Evolutionary conservation across 148 eudicot species (phyloP).

Genomic region (Chenopodium album): DNA sequence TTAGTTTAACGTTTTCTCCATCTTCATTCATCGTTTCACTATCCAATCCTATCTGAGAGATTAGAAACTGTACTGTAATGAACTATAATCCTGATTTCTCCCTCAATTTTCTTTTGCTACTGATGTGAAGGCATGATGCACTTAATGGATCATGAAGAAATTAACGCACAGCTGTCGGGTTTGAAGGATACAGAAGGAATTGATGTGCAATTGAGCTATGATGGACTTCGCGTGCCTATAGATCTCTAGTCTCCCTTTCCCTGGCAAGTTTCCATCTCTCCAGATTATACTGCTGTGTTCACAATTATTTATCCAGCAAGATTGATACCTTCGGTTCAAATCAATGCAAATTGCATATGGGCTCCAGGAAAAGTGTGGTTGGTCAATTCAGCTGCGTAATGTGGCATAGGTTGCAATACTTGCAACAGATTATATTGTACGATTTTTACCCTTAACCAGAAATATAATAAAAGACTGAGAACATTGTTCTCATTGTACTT

Average conservation of each 20-base stretch:
- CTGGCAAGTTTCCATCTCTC: neutral
- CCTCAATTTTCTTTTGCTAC: neutral
- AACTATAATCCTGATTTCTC: neutral
- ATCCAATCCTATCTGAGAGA: no score
- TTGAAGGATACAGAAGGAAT: slow-evolving; percentile 77
- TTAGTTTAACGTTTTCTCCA: neutral
- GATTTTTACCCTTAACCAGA: no score
- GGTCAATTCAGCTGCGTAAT: neutral
- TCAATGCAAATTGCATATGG: neutral
- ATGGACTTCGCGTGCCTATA: slow-evolving; percentile 84
- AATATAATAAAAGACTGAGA: no score
- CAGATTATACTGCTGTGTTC: neutral
- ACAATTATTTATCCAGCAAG: slow-evolving; percentile 12
- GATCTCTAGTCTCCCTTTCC: slow-evolving; percentile 39
- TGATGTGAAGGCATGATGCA: slow-evolving; percentile 88
- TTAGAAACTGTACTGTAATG: neutral
- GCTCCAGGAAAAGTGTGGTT: neutral
- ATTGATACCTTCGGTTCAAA: slow-evolving; percentile 2
- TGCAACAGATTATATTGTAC: neutral
- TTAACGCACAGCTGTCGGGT: slow-evolving; percentile 47
- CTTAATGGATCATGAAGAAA: slow-evolving; percentile 88
- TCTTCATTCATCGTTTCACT: neutral
- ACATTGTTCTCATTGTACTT: no score
- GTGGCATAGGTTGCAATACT: neutral
- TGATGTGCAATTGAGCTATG: slow-evolving; percentile 83